A percentile compares a stretch with the other conserved stretches of the same genome.
Conservation (phyloP, 352 stramenopile genomes). For the Pythium dissimile region DNA sequence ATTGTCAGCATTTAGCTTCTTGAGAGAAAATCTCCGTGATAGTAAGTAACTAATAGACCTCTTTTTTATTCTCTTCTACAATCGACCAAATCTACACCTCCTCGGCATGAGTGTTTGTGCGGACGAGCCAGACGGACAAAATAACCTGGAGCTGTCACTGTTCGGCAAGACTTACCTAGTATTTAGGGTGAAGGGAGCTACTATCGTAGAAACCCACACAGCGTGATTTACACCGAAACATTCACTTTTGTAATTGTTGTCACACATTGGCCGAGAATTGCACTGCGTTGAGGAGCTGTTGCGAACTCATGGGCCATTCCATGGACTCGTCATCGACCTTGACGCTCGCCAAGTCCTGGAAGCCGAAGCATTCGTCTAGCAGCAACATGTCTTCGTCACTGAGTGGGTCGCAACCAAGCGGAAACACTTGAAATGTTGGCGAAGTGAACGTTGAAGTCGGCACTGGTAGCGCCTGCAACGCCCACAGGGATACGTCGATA, state of each 20-base stretch:
- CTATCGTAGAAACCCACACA: no score
- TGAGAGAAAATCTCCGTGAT: no score
- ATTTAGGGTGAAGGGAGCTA: no score
- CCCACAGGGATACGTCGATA: neutral
- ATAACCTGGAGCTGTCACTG: no score
- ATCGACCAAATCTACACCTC: no score
- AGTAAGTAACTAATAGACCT: no score
- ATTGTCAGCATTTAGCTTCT: no score
- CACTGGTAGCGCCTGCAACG: neutral
- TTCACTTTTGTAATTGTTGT: neutral
- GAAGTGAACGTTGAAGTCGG: neutral
- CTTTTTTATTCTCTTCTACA: no score
- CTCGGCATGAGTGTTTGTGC: no score
- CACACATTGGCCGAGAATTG: neutral
- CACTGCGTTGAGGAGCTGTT: neutral
- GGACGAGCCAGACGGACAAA: no score
- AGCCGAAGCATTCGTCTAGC: neutral
- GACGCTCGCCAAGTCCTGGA: neutral
- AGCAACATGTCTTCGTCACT: neutral
- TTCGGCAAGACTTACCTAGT: no score
- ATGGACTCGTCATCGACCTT: neutral
- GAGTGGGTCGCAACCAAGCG: neutral
- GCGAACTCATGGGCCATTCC: neutral
- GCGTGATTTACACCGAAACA: neutral
- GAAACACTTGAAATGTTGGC: no score